These are phyloP conservation scores for Candida xiaguanensis DNA, from an alignment of 805 yeast genomes.

Conservation along the genomic window DNA sequence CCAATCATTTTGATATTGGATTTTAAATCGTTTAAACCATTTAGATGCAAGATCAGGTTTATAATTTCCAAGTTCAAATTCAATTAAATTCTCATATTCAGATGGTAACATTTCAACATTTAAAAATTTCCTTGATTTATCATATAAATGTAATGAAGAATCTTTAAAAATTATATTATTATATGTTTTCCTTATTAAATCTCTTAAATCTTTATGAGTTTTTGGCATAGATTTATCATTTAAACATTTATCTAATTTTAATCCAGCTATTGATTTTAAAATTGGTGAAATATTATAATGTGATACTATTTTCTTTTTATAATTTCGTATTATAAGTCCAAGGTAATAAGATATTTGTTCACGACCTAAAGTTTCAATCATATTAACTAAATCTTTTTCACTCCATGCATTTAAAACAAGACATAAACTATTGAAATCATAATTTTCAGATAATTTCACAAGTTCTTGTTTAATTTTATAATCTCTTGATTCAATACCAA, in stretches of 20 bases:
- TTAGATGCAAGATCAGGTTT: conserved; percentile 37
- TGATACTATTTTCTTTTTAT: background rate
- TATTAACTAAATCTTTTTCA: conserved; percentile 1
- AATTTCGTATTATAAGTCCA: background rate
- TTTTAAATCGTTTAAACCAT: conserved; percentile 35
- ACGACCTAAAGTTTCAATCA: conserved; percentile 7
- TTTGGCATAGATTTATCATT: background rate
- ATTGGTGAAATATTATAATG: conserved; percentile 7
- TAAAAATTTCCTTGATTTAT: conserved; percentile 11
- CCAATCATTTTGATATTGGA: conserved; percentile 13
- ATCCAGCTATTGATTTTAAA: conserved; percentile 3
- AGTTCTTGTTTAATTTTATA: conserved; percentile 4
- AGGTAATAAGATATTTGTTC: conserved; percentile 8
- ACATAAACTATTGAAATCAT: conserved; percentile 4
- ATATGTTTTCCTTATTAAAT: conserved; percentile 21
- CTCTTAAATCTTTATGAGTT: background rate
- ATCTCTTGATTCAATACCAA: background rate
- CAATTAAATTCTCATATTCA: conserved; percentile 39
- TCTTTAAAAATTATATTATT: conserved; percentile 19
- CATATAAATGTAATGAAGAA: conserved; percentile 17
- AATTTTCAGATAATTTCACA: conserved; percentile 4
- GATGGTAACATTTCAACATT: background rate
- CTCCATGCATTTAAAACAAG: conserved; percentile 7
- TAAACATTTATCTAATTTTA: background rate
- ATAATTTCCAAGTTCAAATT: conserved; percentile 30